Conservation (phyloP, 306 rosid species). For the Erythrophleum fordii region DNA sequence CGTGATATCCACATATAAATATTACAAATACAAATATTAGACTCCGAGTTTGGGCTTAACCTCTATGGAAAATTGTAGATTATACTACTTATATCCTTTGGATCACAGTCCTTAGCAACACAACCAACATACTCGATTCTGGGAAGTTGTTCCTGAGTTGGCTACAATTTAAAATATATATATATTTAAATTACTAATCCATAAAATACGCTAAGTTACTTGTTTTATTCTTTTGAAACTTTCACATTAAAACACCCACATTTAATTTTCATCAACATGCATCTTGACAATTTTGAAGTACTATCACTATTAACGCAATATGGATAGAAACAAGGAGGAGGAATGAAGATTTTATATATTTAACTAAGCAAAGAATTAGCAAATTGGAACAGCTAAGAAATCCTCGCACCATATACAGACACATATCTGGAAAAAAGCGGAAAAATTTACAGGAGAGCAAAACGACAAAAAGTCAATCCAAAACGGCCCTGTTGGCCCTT, state of each 20-base stretch:
- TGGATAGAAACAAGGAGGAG: not conserved
- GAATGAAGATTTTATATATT: not conserved
- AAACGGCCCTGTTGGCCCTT: not conserved
- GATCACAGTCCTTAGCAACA: not conserved
- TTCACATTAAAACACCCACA: not conserved
- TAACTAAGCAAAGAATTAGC: not conserved
- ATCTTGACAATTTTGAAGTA: not conserved
- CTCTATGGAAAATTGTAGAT: slow-evolving; percentile 12
- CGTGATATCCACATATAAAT: not conserved
- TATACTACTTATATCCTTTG: not conserved
- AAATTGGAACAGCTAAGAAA: not conserved
- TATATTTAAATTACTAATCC: not conserved
- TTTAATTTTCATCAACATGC: not conserved
- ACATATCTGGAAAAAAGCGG: not conserved
- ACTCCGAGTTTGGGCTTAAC: slow-evolving; percentile 17
- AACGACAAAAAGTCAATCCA: slow-evolving; percentile 10
- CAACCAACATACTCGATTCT: slow-evolving; percentile 73
- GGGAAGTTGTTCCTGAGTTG: not conserved
- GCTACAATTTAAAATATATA: not conserved
- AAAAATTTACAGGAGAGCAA: not conserved
- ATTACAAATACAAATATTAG: not conserved
- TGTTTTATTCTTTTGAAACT: not conserved
- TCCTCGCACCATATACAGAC: not conserved
- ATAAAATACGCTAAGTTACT: not conserved
- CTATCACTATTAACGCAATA: not conserved